Evolutionary conservation across 2,329 filamentous ascomycete species (phyloP).

Genomic region (Xylaria sp.): DNA sequence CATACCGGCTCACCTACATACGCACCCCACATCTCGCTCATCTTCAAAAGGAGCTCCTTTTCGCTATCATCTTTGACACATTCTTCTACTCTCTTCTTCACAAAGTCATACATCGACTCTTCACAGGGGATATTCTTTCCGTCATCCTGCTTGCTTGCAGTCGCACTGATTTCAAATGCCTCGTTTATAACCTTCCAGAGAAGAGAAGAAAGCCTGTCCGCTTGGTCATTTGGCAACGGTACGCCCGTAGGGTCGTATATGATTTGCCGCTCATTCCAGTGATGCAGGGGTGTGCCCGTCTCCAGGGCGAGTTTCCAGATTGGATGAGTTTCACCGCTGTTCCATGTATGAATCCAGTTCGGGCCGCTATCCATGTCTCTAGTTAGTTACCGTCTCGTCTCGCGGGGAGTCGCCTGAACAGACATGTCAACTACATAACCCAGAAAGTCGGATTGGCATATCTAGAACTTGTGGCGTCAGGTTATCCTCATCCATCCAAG

Average conservation of each 20-base stretch:
- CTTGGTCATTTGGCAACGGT: constrained; percentile 20
- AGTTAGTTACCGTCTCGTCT: constrained; percentile 9
- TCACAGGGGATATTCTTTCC: not conserved
- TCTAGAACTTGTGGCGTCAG: constrained; percentile 42
- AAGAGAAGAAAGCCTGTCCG: constrained; percentile 32
- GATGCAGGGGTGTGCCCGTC: constrained; percentile 58
- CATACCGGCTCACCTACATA: constrained; percentile 71
- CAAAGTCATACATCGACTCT: constrained; percentile 1
- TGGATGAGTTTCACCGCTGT: constrained; percentile 63
- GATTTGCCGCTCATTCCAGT: constrained; percentile 59
- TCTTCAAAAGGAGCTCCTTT: constrained; percentile 61
- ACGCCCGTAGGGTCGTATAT: constrained; percentile 51
- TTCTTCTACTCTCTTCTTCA: not conserved
- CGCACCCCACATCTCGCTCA: constrained; percentile 70
- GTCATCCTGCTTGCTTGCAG: not conserved
- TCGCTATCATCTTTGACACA: constrained; percentile 51
- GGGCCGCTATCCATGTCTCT: constrained; percentile 56
- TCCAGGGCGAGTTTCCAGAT: constrained; percentile 63
- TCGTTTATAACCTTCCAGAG: constrained; percentile 33
- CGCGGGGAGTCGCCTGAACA: constrained; percentile 20
- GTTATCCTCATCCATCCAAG: not conserved
- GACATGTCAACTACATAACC: constrained; percentile 49
- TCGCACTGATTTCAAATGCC: constrained; percentile 15
- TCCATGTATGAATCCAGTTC: constrained; percentile 63
- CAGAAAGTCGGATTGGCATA: constrained; percentile 49